Base-by-base conservation (phyloP, 495 filamentous ascomycete species). In the Evansstolkia leycettana region DNA sequence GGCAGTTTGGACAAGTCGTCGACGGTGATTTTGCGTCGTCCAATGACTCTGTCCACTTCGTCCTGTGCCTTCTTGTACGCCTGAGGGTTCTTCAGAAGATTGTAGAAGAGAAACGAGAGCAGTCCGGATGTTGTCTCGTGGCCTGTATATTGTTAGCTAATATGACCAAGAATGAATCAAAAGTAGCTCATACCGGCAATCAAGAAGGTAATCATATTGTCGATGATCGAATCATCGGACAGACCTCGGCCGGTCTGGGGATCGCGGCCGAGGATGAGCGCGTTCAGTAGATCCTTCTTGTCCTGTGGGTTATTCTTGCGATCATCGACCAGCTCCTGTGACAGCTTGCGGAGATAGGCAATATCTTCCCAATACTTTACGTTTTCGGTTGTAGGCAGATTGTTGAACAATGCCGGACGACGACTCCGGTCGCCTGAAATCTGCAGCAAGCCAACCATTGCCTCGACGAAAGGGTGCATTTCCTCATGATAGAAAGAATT, bases 151-250 rank as follows among this genome's bases (percentile, higher is more conserved):
- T 1, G 29, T 57, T 15, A 62, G 48, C 6, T 23, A 31, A 0
- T 15, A 16, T 5, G 5, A 23, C 9, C 9, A 5, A 23, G 9
- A 4, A 23, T 9, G 5, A 5, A 23, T 23, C 5, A 9, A 23
- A 4, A 23, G 5, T 4, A 23, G 4, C 20, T 23, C 20, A 51
- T n/a, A n/a, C 47, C 46, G 16, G 75, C 78, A 49, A 80, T 74
- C 42, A 84, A 50, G 43, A 84, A 83, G 0, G 80, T 84, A 31
- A 80, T 75, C 58, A 83, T 70, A 43, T 85, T 82, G 46, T 80
- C 63, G 15, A 76, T 62, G 45, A 84, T 78, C 31, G 63, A 73
- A 3, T 66, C 51, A 33, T 80, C 73, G 1, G 53, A 64, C 48
- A 86, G 61, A 11, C 68, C 69, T 34, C 73, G 51, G 0, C 81